phyloP scores from a whole-genome alignment of 768 basidiomycete species.

The Lactarius akahatsu region DNA sequence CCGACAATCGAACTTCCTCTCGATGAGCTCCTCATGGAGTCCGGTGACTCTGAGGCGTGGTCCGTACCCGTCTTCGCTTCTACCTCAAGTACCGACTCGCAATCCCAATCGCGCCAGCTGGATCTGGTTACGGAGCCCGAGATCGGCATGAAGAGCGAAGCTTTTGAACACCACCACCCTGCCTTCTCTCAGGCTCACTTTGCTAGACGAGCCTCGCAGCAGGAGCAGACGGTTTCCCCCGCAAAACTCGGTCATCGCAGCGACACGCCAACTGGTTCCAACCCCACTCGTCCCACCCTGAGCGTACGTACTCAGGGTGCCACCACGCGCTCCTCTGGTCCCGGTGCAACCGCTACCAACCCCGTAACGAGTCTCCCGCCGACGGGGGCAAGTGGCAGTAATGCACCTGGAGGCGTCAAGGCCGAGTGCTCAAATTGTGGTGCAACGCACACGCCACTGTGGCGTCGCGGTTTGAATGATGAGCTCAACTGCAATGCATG shows the following conservation, averaged over 20 bases:
- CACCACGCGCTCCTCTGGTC: slow-evolving; percentile 54
- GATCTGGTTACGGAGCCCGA: slow-evolving; percentile 35
- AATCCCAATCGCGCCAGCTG: slow-evolving; percentile 27
- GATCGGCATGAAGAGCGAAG: slow-evolving; percentile 33
- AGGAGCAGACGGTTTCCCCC: slow-evolving; percentile 53
- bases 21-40: slow-evolving; percentile 71
- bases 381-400: slow-evolving; percentile 34
- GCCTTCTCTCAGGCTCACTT: slow-evolving; percentile 40
- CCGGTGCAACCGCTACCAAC: slow-evolving; percentile 50
- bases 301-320: slow-evolving; percentile 26
- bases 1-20: slow-evolving; percentile 85
- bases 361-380: slow-evolving; percentile 28
- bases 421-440: slow-evolving; percentile 89
- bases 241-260: slow-evolving; percentile 52
- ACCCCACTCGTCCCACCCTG: slow-evolving; percentile 14
- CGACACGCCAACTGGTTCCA: slow-evolving; percentile 7
- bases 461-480: slow-evolving; percentile 83
- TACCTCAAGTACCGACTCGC: slow-evolving; percentile 11
- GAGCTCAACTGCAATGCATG: slow-evolving; percentile 90
- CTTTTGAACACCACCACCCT: slow-evolving; percentile 33
- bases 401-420: slow-evolving; percentile 61
- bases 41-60: slow-evolving; percentile 37
- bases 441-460: slow-evolving; percentile 84
- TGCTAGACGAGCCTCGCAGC: slow-evolving; percentile 43
- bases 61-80: slow-evolving; percentile 27